phyloP scores from a whole-genome alignment of 2,329 filamentous ascomycete species.

The Moelleriella libera region DNA sequence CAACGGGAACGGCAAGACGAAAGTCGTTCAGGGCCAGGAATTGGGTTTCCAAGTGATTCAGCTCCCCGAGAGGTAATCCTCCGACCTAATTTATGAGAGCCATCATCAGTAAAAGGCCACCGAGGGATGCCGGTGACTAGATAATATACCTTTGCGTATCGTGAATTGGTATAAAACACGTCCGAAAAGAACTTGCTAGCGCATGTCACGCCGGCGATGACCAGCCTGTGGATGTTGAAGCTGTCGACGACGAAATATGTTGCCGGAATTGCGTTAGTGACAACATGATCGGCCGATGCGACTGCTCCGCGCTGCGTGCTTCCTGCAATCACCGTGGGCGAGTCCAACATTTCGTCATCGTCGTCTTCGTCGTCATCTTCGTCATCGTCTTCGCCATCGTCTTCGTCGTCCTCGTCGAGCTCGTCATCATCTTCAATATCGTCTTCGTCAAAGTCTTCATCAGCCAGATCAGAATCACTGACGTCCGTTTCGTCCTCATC shows the following conservation, averaged over 20 bases:
- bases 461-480: constrained; percentile 36
- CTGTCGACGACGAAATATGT: constrained; percentile 89
- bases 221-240: constrained; percentile 93
- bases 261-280: constrained; percentile 16
- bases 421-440: constrained; percentile 36
- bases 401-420: constrained; percentile 31
- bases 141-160: constrained; percentile 83
- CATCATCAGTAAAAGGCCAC: not conserved
- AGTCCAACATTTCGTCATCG: constrained; percentile 17
- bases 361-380: not conserved
- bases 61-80: constrained; percentile 75
- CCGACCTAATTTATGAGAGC: constrained; percentile 52
- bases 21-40: constrained; percentile 96
- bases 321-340: constrained; percentile 10
- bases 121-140: not conserved
- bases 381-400: constrained; percentile 11
- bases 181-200: constrained; percentile 99
- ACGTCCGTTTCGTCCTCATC: constrained; percentile 17
- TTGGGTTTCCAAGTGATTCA: constrained; percentile 93
- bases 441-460: constrained; percentile 15
- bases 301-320: constrained; percentile 10
- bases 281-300: constrained; percentile 6
- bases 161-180: constrained; percentile 97
- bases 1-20: constrained; percentile 78
- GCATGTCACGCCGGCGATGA: constrained; percentile 94